These are phyloP conservation scores for Chloromonas sp. DNA, from an alignment of 163 green algal species.

Conservation along the genomic window DNA sequence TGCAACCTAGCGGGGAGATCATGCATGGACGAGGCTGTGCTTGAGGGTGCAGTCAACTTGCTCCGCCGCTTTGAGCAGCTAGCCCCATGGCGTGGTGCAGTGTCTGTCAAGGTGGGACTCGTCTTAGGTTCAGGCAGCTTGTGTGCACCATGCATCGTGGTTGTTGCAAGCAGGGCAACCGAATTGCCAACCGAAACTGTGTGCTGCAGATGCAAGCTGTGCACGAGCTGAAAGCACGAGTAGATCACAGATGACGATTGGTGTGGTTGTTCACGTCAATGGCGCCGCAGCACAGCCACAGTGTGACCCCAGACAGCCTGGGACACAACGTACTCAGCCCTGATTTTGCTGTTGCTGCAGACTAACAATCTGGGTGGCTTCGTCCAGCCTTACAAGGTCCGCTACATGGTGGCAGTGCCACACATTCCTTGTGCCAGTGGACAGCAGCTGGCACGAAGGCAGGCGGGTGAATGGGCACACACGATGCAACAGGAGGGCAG, in stretches of 20 bases:
- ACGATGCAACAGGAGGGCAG: not conserved
- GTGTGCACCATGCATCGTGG: not conserved
- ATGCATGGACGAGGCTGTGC: not conserved
- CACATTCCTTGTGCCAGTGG: not conserved
- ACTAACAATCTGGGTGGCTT: not conserved
- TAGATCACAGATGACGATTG: too few relatives aligned
- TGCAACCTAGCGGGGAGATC: not conserved
- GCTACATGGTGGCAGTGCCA: not conserved
- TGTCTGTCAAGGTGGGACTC: too few relatives aligned
- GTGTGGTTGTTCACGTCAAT: too few relatives aligned
- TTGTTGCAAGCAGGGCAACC: not conserved
- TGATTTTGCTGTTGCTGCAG: not conserved
- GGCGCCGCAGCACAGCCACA: too few relatives aligned
- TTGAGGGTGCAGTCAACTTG: too few relatives aligned
- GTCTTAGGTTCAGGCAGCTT: not conserved
- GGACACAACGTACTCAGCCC: not conserved
- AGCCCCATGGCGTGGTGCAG: too few relatives aligned
- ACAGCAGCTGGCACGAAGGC: too few relatives aligned
- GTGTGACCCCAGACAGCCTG: too few relatives aligned
- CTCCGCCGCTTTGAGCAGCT: too few relatives aligned
- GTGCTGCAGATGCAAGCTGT: not conserved
- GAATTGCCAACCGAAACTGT: not conserved
- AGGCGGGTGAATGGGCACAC: too few relatives aligned
- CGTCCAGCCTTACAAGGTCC: not conserved
- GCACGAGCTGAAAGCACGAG: too few relatives aligned